phyloP scores from a whole-genome alignment of 495 filamentous ascomycete species.

The Rusavskia elegans region DNA sequence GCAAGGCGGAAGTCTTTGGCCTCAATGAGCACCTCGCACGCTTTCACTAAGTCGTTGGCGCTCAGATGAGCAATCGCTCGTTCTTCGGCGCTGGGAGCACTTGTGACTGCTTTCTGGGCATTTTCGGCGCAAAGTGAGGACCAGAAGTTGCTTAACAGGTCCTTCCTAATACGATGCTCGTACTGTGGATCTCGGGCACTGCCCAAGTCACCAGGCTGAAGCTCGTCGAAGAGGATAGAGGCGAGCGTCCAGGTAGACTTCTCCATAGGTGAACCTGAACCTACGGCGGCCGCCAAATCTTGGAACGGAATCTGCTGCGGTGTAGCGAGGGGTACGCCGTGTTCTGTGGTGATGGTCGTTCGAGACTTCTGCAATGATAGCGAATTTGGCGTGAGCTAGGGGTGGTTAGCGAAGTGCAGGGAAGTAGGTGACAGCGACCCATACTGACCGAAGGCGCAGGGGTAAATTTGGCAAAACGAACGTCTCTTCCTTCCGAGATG shows the following conservation, averaged over 20 bases:
- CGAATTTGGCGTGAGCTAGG: constrained; percentile 17
- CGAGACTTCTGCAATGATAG: constrained; percentile 25
- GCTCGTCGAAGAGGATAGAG: constrained; percentile 71
- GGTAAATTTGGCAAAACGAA: constrained; percentile 36
- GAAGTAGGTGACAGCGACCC: not conserved
- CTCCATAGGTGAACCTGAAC: constrained; percentile 30
- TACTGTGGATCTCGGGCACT: constrained; percentile 27
- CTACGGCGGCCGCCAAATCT: constrained; percentile 17
- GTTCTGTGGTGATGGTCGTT: constrained; percentile 20
- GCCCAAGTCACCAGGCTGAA: constrained; percentile 29
- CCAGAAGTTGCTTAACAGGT: constrained; percentile 32
- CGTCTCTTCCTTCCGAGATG: constrained; percentile 28
- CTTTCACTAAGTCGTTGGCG: constrained; percentile 59
- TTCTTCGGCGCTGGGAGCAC: constrained; percentile 50
- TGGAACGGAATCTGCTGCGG: constrained; percentile 22
- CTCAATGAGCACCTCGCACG: constrained; percentile 59
- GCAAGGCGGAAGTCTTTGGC: constrained; percentile 66
- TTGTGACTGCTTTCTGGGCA: constrained; percentile 32
- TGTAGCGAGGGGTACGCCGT: constrained; percentile 32
- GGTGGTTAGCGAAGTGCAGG: constrained; percentile 11
- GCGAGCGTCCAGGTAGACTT: constrained; percentile 59
- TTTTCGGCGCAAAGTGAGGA: constrained; percentile 35
- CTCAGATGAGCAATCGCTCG: constrained; percentile 68
- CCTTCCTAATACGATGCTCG: constrained; percentile 35
- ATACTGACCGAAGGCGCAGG: constrained; percentile 24